phyloP scores from a whole-genome alignment of 768 basidiomycete species.

The Tulasnella calospora region DNA sequence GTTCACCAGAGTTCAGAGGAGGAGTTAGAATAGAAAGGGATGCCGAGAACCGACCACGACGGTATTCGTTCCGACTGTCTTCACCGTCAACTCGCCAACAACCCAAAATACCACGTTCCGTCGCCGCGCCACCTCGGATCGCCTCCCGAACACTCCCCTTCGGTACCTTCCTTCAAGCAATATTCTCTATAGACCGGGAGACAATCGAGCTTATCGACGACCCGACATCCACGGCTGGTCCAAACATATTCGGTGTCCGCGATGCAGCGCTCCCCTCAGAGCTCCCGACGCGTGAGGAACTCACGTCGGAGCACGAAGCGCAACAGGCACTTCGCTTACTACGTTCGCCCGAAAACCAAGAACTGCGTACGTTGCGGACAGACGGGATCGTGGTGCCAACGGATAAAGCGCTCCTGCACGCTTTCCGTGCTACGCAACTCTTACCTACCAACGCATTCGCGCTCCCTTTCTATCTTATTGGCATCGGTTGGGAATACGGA shows the following conservation, averaged over 20 bases:
- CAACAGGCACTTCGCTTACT: neutral
- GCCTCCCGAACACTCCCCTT: neutral
- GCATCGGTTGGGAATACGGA: slow-evolving; percentile 19
- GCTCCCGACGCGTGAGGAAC: neutral
- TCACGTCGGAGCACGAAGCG: slow-evolving; percentile 3
- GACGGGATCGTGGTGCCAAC: neutral
- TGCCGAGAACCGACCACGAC: neutral
- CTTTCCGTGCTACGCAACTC: neutral
- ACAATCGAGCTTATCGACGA: slow-evolving; percentile 14
- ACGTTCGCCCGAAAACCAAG: neutral
- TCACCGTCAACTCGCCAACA: neutral
- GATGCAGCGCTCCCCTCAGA: neutral
- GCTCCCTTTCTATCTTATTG: slow-evolving; percentile 11
- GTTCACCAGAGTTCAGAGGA: neutral
- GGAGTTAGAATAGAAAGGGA: neutral
- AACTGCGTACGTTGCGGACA: neutral
- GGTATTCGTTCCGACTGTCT: neutral
- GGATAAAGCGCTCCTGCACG: neutral
- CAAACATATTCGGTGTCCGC: slow-evolving; percentile 5
- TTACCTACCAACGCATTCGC: slow-evolving; percentile 17
- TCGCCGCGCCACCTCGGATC: neutral
- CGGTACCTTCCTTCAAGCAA: slow-evolving; percentile 13
- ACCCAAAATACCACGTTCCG: neutral
- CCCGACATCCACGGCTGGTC: neutral
- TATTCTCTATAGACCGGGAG: slow-evolving; percentile 6